A percentile compares a stretch with the other conserved stretches of the same genome.
phyloP scores from a whole-genome alignment of 345 rosid genomes.

The Raphanus raphanistrum region DNA sequence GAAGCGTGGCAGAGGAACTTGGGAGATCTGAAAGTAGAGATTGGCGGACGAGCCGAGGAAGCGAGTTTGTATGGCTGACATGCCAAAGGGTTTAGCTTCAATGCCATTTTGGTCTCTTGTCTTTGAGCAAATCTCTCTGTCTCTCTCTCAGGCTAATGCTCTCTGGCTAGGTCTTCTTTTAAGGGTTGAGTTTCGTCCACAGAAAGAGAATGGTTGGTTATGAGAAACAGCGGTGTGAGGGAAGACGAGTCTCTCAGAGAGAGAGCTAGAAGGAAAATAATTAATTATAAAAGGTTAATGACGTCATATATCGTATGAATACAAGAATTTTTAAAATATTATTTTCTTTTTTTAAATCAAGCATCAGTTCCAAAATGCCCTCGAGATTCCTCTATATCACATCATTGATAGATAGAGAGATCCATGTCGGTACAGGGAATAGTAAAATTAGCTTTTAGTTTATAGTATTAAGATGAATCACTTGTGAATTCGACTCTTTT shows the following conservation, averaged over 20 bases:
- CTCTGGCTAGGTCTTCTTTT: not conserved
- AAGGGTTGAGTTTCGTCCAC: constrained; percentile 43
- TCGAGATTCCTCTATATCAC: constrained; percentile 25
- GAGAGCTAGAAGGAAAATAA: not conserved
- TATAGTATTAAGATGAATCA: not conserved
- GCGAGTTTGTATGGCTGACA: constrained; percentile 55
- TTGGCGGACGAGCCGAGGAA: constrained; percentile 60
- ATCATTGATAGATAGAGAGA: not conserved
- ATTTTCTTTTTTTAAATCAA: not conserved
- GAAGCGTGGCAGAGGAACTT: constrained; percentile 52
- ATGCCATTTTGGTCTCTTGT: not conserved
- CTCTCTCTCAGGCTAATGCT: not conserved
- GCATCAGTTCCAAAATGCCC: constrained; percentile 31
- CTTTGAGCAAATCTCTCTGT: not conserved
- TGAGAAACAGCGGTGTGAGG: constrained; percentile 22
- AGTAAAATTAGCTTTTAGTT: not conserved
- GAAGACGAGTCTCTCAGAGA: not conserved
- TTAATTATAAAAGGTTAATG: not conserved
- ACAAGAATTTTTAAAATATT: not conserved
- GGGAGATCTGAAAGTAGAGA: constrained; percentile 71
- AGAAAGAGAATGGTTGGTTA: constrained; percentile 29
- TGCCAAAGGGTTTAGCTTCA: constrained; percentile 57
- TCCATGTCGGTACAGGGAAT: too few relatives aligned
- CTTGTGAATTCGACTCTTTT: not conserved
- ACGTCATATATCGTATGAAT: constrained; percentile 12